A percentile compares a stretch with the other conserved stretches of the same genome.
Evolutionary conservation across 768 basidiomycete species (phyloP).

Genomic region (Lactarius tabidus): DNA sequence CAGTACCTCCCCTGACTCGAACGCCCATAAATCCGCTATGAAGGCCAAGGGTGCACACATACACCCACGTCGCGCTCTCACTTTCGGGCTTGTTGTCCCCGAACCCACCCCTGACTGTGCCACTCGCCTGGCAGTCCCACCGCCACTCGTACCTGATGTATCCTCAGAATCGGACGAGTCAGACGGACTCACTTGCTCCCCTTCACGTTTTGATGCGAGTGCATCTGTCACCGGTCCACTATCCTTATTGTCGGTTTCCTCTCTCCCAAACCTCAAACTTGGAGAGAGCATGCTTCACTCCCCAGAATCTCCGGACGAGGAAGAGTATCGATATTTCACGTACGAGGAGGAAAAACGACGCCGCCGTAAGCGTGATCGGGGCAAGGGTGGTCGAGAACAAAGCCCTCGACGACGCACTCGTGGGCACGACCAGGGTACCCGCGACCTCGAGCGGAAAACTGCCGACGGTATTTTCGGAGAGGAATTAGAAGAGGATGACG

Average conservation of each 20-base stretch:
- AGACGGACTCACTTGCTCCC: constrained; percentile 46
- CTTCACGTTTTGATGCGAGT: constrained; percentile 15
- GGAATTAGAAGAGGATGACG: constrained; percentile 24
- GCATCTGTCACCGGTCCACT: constrained; percentile 27
- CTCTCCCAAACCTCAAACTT: constrained; percentile 16
- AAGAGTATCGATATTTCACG: constrained; percentile 16
- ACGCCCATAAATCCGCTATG: constrained; percentile 23
- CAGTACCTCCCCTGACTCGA: constrained; percentile 20
- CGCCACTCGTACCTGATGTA: constrained; percentile 57
- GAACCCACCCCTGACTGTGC: constrained; percentile 17
- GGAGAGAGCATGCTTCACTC: constrained; percentile 13
- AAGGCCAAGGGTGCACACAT: constrained; percentile 37
- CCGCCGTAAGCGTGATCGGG: constrained; percentile 24
- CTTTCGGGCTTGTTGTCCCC: constrained; percentile 3
- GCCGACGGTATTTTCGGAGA: constrained; percentile 8
- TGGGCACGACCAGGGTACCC: constrained; percentile 7
- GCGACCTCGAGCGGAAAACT: constrained; percentile 12
- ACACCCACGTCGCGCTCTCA: constrained; percentile 43
- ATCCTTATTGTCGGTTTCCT: constrained; percentile 21
- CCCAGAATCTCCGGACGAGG: constrained; percentile 13
- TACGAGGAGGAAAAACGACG: constrained; percentile 27
- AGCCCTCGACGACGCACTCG: constrained; percentile 9
- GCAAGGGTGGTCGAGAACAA: constrained; percentile 23
- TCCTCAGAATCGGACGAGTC: constrained; percentile 63
- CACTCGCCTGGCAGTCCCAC: constrained; percentile 30